Conservation (phyloP, 306 rosid genomes). For the Oemleria cerasiformis region DNA sequence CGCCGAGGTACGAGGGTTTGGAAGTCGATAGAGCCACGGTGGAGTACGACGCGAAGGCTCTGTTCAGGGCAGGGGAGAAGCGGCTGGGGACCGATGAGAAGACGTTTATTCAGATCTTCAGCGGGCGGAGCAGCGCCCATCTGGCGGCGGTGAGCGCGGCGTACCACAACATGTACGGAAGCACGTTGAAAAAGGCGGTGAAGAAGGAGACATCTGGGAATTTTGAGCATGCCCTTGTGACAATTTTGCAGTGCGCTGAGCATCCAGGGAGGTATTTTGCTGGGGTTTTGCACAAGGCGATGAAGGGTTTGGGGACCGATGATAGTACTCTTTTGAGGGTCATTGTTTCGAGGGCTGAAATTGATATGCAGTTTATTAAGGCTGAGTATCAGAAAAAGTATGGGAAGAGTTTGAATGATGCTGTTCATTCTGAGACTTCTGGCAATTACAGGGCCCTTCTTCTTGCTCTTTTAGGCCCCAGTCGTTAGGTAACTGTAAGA, state of each 20-base stretch:
- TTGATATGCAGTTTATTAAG: slow-evolving; percentile 76
- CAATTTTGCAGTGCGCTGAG: slow-evolving; percentile 62
- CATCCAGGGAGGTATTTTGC: slow-evolving; percentile 74
- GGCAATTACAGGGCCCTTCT: slow-evolving; percentile 69
- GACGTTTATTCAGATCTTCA: slow-evolving; percentile 54
- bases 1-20: slow-evolving; percentile 69
- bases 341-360: slow-evolving; percentile 74
- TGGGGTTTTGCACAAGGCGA: slow-evolving; percentile 64
- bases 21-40: slow-evolving; percentile 54
- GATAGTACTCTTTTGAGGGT: slow-evolving; percentile 64
- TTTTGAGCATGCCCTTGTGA: slow-evolving; percentile 58
- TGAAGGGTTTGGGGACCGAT: slow-evolving; percentile 79
- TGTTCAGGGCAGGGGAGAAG: slow-evolving; percentile 44
- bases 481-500: slow-evolving; percentile 15
- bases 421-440: slow-evolving; percentile 80
- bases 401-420: slow-evolving; percentile 53
- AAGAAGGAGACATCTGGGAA: slow-evolving; percentile 75
- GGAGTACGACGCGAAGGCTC: slow-evolving; percentile 37
- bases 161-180: slow-evolving; percentile 54
- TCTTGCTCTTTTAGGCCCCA: slow-evolving; percentile 64
- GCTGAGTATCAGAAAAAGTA: slow-evolving; percentile 69
- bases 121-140: slow-evolving; percentile 66
- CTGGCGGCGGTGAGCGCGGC: slow-evolving; percentile 45
- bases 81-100: slow-evolving; percentile 42
- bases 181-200: slow-evolving; percentile 61